Conservation (phyloP, 805 yeast species). For the Cyberlindnera bimundalis region DNA sequence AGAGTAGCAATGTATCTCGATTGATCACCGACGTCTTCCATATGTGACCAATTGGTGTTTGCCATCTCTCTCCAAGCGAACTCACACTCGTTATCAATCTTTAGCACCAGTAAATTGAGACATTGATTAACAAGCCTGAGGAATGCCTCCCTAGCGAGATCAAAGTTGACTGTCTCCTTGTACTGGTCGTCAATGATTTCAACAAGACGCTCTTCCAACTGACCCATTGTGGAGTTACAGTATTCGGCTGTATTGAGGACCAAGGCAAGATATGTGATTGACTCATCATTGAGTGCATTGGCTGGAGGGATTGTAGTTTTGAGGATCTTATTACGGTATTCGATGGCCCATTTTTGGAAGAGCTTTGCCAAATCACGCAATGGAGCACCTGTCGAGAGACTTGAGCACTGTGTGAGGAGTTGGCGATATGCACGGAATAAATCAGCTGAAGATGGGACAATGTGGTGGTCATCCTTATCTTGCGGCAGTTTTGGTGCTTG, state of each 20-base stretch:
- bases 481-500: conserved; percentile 54
- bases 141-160: conserved; percentile 51
- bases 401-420: conserved; percentile 64
- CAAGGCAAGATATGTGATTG: conserved; percentile 62
- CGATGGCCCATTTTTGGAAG: conserved; percentile 62
- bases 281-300: conserved; percentile 45
- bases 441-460: conserved; percentile 84
- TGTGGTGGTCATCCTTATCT: conserved; percentile 53
- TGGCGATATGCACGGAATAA: conserved; percentile 76
- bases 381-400: conserved; percentile 43
- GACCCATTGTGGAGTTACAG: conserved; percentile 72
- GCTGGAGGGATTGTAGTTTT: conserved; percentile 46
- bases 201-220: conserved; percentile 61
- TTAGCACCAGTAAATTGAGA: conserved; percentile 50
- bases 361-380: conserved; percentile 46
- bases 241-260: conserved; percentile 88
- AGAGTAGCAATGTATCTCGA: conserved; percentile 67
- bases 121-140: conserved; percentile 56
- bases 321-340: conserved; percentile 52
- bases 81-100: conserved; percentile 58
- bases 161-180: conserved; percentile 47
- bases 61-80: conserved; percentile 82
- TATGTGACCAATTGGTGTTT: conserved; percentile 68
- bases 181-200: conserved; percentile 40
- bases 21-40: conserved; percentile 64